These are phyloP conservation scores for Mycosphaerelloides madeirae DNA, from an alignment of 2,329 filamentous ascomycete genomes.

Conservation along the genomic window DNA sequence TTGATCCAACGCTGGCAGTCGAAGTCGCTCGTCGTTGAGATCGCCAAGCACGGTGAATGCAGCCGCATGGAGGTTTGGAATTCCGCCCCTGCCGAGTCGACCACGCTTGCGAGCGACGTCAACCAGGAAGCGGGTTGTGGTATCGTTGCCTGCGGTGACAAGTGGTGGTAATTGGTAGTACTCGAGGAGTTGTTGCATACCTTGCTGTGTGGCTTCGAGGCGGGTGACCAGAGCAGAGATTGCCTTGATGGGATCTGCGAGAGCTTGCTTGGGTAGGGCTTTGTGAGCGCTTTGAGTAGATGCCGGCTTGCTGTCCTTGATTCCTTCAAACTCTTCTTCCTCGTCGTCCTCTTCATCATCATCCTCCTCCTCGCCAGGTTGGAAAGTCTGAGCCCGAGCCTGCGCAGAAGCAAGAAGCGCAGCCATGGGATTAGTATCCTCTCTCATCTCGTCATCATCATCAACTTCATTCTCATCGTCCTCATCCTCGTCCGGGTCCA, in stretches of 20 bases:
- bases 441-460: slow-evolving; percentile 55
- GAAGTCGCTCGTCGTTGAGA: slow-evolving; percentile 88
- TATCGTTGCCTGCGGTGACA: slow-evolving; percentile 63
- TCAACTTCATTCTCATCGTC: slow-evolving; percentile 43
- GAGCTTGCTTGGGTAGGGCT: slow-evolving; percentile 87
- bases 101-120: slow-evolving; percentile 94
- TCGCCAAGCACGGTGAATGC: slow-evolving; percentile 94
- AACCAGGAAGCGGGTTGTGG: slow-evolving; percentile 84
- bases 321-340: slow-evolving; percentile 33
- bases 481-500: slow-evolving; percentile 33
- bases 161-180: slow-evolving; percentile 82
- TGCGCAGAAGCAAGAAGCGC: slow-evolving; percentile 81
- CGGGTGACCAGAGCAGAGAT: slow-evolving; percentile 79
- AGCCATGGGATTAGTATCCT: slow-evolving; percentile 77
- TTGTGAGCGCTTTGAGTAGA: slow-evolving; percentile 44
- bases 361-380: slow-evolving; percentile 56
- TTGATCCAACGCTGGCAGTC: slow-evolving; percentile 34
- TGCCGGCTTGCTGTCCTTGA: slow-evolving; percentile 9
- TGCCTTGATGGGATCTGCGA: slow-evolving; percentile 85
- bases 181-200: slow-evolving; percentile 72
- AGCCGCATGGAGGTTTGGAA: slow-evolving; percentile 82
- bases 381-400: slow-evolving; percentile 66
- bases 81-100: slow-evolving; percentile 77
- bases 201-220: slow-evolving; percentile 65
- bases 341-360: slow-evolving; percentile 54